Percentiles rank a stretch among this genome's conserved stretches.
Conservation (phyloP, 2,329 filamentous ascomycete genomes). For the Apiospora malaysiana region DNA sequence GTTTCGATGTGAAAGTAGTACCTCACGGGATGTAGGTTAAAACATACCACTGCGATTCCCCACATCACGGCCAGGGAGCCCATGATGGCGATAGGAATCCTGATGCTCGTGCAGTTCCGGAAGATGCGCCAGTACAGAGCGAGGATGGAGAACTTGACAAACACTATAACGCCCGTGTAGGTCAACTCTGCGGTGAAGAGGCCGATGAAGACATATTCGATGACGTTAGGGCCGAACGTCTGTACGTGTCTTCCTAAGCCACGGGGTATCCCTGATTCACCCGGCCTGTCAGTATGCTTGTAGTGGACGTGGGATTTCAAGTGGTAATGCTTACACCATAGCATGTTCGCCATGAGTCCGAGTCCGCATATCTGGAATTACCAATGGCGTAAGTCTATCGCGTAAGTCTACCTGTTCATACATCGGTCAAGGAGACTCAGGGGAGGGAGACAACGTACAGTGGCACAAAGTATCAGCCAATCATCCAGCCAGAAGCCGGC, state of each 20-base stretch:
- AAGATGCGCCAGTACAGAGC: slow-evolving; percentile 27
- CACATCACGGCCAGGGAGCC: background rate
- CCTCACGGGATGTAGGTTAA: too few species aligned
- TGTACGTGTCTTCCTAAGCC: slow-evolving; percentile 16
- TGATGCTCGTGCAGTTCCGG: slow-evolving; percentile 23
- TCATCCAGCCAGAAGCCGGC: slow-evolving; percentile 25
- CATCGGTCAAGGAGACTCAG: too few species aligned
- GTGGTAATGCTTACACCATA: background rate
- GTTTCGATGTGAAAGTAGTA: too few species aligned
- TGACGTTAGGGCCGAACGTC: slow-evolving; percentile 21
- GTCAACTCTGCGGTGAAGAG: slow-evolving; percentile 25
- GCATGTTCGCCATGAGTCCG: background rate
- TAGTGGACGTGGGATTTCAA: background rate
- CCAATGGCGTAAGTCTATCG: background rate
- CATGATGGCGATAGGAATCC: background rate
- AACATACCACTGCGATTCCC: background rate
- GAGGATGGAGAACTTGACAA: slow-evolving; percentile 26
- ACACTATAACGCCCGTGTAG: slow-evolving; percentile 26
- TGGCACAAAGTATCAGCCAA: slow-evolving; percentile 21
- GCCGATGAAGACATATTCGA: background rate
- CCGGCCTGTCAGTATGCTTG: slow-evolving; percentile 2
- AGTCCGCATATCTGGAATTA: background rate
- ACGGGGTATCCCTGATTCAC: background rate
- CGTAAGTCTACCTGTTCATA: background rate
- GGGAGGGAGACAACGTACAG: background rate